Conservation (phyloP, 2,329 filamentous ascomycete species). For the Tolypocladium paradoxum region DNA sequence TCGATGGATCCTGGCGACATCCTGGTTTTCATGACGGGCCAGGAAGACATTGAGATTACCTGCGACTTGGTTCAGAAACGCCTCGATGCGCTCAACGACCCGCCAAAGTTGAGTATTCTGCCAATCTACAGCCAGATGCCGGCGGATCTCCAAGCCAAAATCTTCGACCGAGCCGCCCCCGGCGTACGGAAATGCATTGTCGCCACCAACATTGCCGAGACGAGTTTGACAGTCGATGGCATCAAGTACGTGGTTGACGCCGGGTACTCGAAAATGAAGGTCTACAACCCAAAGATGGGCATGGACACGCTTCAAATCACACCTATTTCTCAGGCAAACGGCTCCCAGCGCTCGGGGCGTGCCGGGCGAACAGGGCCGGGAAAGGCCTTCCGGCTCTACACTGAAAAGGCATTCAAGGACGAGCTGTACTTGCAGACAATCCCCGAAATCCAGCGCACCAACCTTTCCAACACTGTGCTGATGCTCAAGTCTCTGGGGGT, state of each 20-base stretch:
- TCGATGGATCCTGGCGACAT: constrained; percentile 91
- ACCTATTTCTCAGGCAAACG: constrained; percentile 93
- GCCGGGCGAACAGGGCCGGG: constrained; percentile 91
- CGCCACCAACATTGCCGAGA: constrained; percentile 97
- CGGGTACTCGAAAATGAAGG: constrained; percentile 94
- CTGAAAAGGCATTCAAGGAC: constrained; percentile 88
- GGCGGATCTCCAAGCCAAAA: constrained; percentile 92
- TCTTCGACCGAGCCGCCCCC: constrained; percentile 83
- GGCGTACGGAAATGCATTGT: constrained; percentile 96
- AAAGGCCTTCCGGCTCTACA: constrained; percentile 89
- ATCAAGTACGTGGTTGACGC: constrained; percentile 99
- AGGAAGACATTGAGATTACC: constrained; percentile 95
- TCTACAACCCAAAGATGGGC: constrained; percentile 97
- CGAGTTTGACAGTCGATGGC: constrained; percentile 92
- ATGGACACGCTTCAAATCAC: constrained; percentile 99
- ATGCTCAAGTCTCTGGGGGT: constrained; percentile 91
- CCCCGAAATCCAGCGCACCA: constrained; percentile 93
- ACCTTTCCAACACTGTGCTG: constrained; percentile 87
- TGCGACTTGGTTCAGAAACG: constrained; percentile 88
- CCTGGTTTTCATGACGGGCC: constrained; percentile 97
- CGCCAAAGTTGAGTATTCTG: constrained; percentile 85
- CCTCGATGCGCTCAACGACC: constrained; percentile 81
- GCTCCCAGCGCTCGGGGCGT: constrained; percentile 83
- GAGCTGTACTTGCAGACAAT: constrained; percentile 96
- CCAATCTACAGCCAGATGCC: constrained; percentile 99